A percentile compares a stretch with the other conserved stretches of the same genome.
phyloP scores from a whole-genome alignment of 2,329 filamentous ascomycete species.

The Sclerotinia trifoliorum region DNA sequence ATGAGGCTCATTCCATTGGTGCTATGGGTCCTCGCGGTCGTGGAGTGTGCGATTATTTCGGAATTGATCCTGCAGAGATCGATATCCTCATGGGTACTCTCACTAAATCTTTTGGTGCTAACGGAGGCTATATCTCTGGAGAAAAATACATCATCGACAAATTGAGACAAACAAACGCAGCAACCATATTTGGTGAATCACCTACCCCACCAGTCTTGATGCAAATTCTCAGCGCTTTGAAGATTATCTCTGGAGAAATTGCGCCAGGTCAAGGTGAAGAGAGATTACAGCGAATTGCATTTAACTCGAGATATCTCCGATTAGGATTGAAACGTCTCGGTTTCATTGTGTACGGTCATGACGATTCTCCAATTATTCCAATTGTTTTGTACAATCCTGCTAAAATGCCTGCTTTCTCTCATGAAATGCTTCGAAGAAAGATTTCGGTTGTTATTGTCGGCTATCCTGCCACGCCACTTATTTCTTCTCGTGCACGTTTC shows the following conservation, averaged over 20 bases:
- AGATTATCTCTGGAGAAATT: conserved; percentile 85
- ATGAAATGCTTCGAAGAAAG: conserved; percentile 97
- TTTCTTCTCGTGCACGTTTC: conserved; percentile 92
- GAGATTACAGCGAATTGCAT: conserved; percentile 89
- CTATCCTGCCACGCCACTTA: conserved; percentile 92
- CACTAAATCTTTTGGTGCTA: conserved; percentile 97
- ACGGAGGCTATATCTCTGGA: conserved; percentile 90
- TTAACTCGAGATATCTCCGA: conserved; percentile 98
- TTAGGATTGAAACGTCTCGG: conserved; percentile 95
- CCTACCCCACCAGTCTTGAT: conserved; percentile 84
- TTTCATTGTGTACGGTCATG: conserved; percentile 94
- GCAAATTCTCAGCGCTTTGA: conserved; percentile 84
- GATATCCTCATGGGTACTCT: conserved; percentile 98
- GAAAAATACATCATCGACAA: conserved; percentile 92
- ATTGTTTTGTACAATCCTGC: conserved; percentile 95
- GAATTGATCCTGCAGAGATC: conserved; percentile 80
- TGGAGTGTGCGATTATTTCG: conserved; percentile 97
- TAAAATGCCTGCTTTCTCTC: conserved; percentile 97
- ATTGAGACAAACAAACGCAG: conserved; percentile 80
- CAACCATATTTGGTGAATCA: conserved; percentile 82
- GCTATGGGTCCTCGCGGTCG: conserved; percentile 84
- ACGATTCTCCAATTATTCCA: conserved; percentile 96
- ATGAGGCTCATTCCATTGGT: conserved; percentile 95
- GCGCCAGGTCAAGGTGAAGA: conserved; percentile 91
- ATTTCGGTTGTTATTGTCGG: conserved; percentile 97